A percentile compares a stretch with the other conserved stretches of the same genome.
Conservation (phyloP, 164 flowering plant species). For the Euptelea pleiosperma region DNA sequence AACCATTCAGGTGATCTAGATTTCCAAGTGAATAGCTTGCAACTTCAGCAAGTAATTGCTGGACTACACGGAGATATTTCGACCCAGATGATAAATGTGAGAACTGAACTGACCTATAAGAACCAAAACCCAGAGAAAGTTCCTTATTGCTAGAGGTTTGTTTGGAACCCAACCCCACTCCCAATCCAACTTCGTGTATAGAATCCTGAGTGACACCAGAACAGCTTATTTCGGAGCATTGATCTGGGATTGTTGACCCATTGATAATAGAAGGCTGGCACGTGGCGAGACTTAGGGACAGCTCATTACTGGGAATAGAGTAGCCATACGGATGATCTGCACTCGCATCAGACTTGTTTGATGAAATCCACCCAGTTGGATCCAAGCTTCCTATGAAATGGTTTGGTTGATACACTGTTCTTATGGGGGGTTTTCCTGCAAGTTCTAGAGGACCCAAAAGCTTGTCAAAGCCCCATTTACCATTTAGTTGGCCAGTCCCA, state of each 20-base stretch:
- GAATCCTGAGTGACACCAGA: constrained; percentile 27
- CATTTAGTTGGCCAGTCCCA: constrained; percentile 16
- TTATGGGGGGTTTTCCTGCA: constrained; percentile 17
- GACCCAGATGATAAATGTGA: constrained; percentile 44
- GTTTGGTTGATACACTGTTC: constrained; percentile 23
- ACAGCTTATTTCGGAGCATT: constrained; percentile 48
- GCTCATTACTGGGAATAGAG: constrained; percentile 43
- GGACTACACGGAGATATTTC: constrained; percentile 54
- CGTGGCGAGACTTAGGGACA: constrained; percentile 67
- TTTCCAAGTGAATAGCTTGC: constrained; percentile 55
- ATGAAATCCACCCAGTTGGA: constrained; percentile 31
- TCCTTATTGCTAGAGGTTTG: constrained; percentile 39
- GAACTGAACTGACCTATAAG: constrained; percentile 23
- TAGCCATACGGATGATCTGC: constrained; percentile 28
- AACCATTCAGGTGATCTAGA: constrained; percentile 24
- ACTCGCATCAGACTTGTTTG: constrained; percentile 19
- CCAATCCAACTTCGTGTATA: constrained; percentile 21
- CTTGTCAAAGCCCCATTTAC: constrained; percentile 31
- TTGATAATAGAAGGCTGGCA: constrained; percentile 33
- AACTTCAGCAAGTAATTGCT: constrained; percentile 69
- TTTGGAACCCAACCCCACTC: constrained; percentile 35
- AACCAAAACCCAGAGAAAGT: constrained; percentile 33
- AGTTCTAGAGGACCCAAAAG: constrained; percentile 19
- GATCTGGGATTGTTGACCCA: constrained; percentile 32
- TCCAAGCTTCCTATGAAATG: constrained; percentile 21